A percentile compares a stretch with the other conserved stretches of the same genome.
phyloP scores from a whole-genome alignment of 257 asterid species.

The Fraxinus anomala region DNA sequence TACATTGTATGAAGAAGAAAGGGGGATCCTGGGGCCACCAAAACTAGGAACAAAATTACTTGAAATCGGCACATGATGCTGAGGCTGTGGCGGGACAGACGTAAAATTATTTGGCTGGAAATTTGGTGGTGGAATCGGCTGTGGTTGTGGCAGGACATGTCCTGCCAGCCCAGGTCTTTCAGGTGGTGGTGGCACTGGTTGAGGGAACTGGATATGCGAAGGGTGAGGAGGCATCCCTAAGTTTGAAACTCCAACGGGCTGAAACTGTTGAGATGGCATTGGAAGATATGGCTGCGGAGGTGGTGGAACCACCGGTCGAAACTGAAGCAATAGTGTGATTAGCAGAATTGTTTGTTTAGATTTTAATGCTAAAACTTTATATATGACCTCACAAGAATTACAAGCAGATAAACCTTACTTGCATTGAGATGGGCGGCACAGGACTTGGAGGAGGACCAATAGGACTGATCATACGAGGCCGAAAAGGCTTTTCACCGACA shows the following conservation, averaged over 20 bases:
- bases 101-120: constrained; percentile 50
- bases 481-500: constrained; percentile 53
- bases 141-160: constrained; percentile 58
- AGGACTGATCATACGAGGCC: constrained; percentile 60
- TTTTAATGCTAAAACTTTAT: constrained; percentile 20
- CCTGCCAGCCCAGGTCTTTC: constrained; percentile 53
- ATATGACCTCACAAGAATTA: constrained; percentile 14
- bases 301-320: constrained; percentile 59
- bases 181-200: constrained; percentile 55
- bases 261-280: constrained; percentile 71
- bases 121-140: constrained; percentile 52
- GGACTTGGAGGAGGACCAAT: constrained; percentile 65
- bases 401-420: constrained; percentile 48
- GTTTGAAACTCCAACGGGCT: constrained; percentile 60
- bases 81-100: constrained; percentile 51
- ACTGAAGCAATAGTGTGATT: constrained; percentile 42
- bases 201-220: constrained; percentile 62
- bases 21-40: constrained; percentile 62
- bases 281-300: constrained; percentile 58
- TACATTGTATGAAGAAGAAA: constrained; percentile 58
- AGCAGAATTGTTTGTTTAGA: constrained; percentile 2
- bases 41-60: constrained; percentile 60
- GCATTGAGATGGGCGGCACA: constrained; percentile 73
- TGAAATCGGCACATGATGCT: constrained; percentile 41
- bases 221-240: constrained; percentile 66